phyloP scores from a whole-genome alignment of 2,329 filamentous ascomycete genomes.

The Colletotrichum trifolii region DNA sequence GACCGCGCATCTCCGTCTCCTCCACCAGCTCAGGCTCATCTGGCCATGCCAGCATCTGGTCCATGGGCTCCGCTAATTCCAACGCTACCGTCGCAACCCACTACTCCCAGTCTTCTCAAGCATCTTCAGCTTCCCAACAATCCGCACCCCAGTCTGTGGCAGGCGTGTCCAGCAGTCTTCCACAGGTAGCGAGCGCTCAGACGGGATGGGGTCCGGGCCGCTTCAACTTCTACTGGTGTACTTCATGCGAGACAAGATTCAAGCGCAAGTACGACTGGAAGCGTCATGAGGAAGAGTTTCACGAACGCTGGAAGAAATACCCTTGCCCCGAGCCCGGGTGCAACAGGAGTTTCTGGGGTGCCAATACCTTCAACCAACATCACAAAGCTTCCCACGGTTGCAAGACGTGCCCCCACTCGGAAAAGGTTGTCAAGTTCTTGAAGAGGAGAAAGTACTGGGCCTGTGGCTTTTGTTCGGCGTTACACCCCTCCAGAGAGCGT shows the following conservation, averaged over 20 bases:
- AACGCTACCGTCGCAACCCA: constrained; percentile 44
- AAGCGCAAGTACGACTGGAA: constrained; percentile 78
- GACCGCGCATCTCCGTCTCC: constrained; percentile 59
- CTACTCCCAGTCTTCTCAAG: constrained; percentile 52
- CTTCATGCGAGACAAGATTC: constrained; percentile 71
- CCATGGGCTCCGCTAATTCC: constrained; percentile 43
- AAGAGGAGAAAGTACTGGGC: constrained; percentile 75
- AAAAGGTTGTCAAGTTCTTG: constrained; percentile 71
- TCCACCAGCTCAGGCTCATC: constrained; percentile 62
- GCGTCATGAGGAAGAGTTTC: constrained; percentile 76
- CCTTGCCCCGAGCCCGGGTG: constrained; percentile 72
- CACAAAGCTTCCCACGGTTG: constrained; percentile 74
- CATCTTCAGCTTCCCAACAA: constrained; percentile 49
- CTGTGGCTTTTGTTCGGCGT: constrained; percentile 74
- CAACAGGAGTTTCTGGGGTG: constrained; percentile 75
- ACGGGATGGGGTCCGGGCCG: constrained; percentile 38
- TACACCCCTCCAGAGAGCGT: constrained; percentile 72
- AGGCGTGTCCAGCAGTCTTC: constrained; percentile 27
- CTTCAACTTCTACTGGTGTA: constrained; percentile 66
- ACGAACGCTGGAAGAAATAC: constrained; percentile 75
- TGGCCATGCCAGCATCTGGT: constrained; percentile 50
- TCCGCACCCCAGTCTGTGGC: constrained; percentile 39
- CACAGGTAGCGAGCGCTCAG: constrained; percentile 37
- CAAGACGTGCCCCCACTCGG: constrained; percentile 73
- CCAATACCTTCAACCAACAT: constrained; percentile 76